These are phyloP conservation scores for Isoetes taiwanensis DNA, from an alignment of 75 land plant species.

Conservation along the genomic window DNA sequence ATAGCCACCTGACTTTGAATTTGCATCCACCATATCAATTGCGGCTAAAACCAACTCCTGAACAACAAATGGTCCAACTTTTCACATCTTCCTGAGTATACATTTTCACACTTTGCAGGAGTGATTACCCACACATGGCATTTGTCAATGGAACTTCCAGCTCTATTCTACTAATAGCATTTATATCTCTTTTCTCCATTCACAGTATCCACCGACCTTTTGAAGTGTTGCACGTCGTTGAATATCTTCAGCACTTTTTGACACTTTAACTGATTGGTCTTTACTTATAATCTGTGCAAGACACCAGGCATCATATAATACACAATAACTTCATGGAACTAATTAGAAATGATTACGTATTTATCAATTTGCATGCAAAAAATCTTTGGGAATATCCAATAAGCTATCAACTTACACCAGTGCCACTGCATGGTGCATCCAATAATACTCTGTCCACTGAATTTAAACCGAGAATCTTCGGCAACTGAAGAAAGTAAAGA, in stretches of 20 bases:
- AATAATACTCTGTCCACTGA: slow-evolving; percentile 70
- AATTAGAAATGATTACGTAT: no score
- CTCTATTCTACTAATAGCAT: no score
- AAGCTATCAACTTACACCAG: slow-evolving; percentile 57
- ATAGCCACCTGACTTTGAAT: slow-evolving; percentile 85
- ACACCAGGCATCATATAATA: not conserved
- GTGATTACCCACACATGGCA: no score
- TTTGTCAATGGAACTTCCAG: no score
- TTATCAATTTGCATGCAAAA: not conserved
- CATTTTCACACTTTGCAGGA: no score
- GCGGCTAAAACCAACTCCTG: slow-evolving; percentile 92
- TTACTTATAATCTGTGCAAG: slow-evolving; percentile 64
- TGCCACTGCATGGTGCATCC: slow-evolving; percentile 99
- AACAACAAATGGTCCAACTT: no score
- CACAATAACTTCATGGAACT: no score
- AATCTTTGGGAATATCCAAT: not conserved
- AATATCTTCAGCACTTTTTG: slow-evolving; percentile 62
- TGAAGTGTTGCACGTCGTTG: slow-evolving; percentile 62
- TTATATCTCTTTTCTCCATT: no score
- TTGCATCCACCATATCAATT: slow-evolving; percentile 93
- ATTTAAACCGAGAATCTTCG: slow-evolving; percentile 58
- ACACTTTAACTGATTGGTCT: slow-evolving; percentile 66
- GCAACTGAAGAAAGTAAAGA: slow-evolving; percentile 64
- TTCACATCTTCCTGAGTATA: no score
- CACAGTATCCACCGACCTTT: slow-evolving; percentile 74